These are phyloP conservation scores for carrot (Daucus carota) DNA, from an alignment of 129 eudicot genomes.

Conservation along the genomic window DNA sequence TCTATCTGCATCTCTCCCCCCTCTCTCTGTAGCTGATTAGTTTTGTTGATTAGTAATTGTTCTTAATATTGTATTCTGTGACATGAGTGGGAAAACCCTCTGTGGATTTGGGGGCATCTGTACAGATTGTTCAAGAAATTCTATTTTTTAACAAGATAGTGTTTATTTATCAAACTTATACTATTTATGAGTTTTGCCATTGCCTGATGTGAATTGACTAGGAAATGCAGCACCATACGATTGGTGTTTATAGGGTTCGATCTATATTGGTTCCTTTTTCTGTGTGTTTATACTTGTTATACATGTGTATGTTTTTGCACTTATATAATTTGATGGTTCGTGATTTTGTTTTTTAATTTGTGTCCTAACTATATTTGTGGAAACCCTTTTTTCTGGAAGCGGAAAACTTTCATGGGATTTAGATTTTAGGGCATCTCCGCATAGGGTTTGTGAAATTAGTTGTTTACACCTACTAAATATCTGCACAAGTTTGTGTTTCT, in stretches of 20 bases:
- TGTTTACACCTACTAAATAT: no score
- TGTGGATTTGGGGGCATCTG: neutral
- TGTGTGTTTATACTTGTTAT: neutral
- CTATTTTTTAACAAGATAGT: neutral
- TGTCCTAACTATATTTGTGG: neutral
- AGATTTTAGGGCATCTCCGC: neutral
- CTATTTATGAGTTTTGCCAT: neutral
- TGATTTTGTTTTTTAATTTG: neutral
- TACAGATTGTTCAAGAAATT: neutral
- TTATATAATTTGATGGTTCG: neutral
- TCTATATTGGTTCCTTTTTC: neutral
- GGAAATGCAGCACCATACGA: no score
- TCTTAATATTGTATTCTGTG: neutral
- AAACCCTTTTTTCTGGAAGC: neutral
- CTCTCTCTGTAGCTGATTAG: neutral
- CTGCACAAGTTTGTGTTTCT: no score
- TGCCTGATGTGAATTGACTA: no score
- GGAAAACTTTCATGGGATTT: neutral
- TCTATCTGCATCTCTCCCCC: neutral
- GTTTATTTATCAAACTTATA: neutral
- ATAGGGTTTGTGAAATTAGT: no score
- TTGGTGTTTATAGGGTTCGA: no score
- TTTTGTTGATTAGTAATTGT: neutral
- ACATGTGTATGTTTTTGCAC: neutral
- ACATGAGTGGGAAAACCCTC: neutral